Evolutionary conservation across 352 stramenopile genomes (phyloP), one percentile per base, ranked within the genome.

Genomic region (Phytophthora europaea): DNA sequence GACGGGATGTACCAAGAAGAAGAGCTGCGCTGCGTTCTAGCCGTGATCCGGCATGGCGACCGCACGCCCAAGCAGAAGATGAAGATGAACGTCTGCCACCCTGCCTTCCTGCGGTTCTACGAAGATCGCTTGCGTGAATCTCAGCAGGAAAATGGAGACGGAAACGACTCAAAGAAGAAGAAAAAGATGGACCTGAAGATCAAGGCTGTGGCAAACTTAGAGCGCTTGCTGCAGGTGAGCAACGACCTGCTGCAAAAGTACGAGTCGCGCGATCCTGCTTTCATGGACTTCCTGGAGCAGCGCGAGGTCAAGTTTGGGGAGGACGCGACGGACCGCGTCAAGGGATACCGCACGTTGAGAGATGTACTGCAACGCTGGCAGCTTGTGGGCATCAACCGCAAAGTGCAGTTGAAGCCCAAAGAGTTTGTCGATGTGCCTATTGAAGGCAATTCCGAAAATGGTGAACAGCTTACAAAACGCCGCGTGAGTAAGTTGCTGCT

Each of bases 41-140:
- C 98, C 4, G 95, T 99, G n/a, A 98, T 99, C 52, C 91, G 98
- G 52, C 98, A 99, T 68, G 98, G 98, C 5, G 98, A 99, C 81
- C 88, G 98, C 57, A 99, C 98, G 9, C 98, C 98, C 5, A 99
- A 99, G 87, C 98, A 99, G 81, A 99, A 99, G 80, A 97, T 99
- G 89, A 99, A 99, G 81, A 98, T 99, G 88, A 89, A 95, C 52
- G 89, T 98, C 33, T 94, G 87, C 56, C 92, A 97, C 67, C 90
- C 93, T 26, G 85, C 83, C n/a, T 97, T 99, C 53, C 70, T 99
- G 6, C 64, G 90, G 51, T 95, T 86, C 63, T 96, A 97, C 66
- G 80, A 92, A 62, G 77, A 87, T 13, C 85, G 82, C 18, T 65
- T 89, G 9, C 75, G 69, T 50, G 75, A 80, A 15, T 67, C 75